Conservation (phyloP, 306 rosid species). For the Pyrus bretschneideri region DNA sequence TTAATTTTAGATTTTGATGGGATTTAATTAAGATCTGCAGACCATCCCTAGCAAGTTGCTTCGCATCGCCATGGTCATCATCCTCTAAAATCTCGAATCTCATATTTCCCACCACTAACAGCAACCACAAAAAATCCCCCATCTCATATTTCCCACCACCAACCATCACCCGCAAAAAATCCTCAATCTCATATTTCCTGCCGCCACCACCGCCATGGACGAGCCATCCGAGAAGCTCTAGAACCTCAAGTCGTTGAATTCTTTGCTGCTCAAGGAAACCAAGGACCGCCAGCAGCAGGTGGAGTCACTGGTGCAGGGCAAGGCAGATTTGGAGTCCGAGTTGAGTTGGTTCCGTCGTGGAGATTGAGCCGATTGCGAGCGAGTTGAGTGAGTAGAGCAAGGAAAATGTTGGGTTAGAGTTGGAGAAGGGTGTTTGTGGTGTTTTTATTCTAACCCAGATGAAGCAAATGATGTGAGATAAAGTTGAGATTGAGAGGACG, state of each 20-base stretch:
- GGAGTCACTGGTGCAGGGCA: slow-evolving; percentile 22
- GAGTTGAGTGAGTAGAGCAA: no score
- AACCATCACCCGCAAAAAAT: no score
- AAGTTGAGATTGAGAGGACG: no score
- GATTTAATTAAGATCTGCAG: no score
- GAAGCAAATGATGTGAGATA: no score
- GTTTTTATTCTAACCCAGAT: no score
- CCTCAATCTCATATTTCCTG: no score
- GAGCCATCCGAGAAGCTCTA: slow-evolving; percentile 39
- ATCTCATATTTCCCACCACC: no score
- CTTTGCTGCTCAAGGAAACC: background rate
- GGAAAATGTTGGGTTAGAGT: no score
- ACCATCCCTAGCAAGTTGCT: no score
- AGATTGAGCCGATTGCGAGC: background rate
- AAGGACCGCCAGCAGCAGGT: slow-evolving; percentile 30
- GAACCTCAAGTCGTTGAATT: slow-evolving; percentile 59
- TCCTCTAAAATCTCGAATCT: slow-evolving; percentile 4
- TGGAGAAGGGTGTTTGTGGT: no score
- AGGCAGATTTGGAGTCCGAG: slow-evolving; percentile 16
- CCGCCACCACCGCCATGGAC: slow-evolving; percentile 26
- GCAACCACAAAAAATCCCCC: slow-evolving; percentile 25
- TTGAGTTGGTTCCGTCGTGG: background rate
- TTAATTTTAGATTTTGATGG: no score
- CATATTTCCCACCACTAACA: slow-evolving; percentile 7
- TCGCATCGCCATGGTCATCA: background rate